These are phyloP conservation scores for Pichia nakasei DNA, from an alignment of 805 yeast species.

Conservation along the genomic window DNA sequence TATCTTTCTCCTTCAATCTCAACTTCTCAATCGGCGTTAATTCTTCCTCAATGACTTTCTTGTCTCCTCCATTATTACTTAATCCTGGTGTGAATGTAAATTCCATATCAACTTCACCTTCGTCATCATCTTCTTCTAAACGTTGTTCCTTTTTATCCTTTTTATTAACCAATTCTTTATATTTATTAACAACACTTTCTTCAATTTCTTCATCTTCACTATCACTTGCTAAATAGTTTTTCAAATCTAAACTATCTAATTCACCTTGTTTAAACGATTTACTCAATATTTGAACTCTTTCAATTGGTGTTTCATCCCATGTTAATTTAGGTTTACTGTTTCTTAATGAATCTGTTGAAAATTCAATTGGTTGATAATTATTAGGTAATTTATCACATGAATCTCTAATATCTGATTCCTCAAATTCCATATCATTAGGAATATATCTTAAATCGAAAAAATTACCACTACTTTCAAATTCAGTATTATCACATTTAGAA, in stretches of 20 bases:
- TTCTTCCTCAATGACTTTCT: conserved; percentile 35
- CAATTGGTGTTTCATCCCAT: conserved; percentile 98
- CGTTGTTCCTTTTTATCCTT: neutral
- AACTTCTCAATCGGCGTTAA: conserved; percentile 73
- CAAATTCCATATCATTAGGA: conserved; percentile 89
- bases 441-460: conserved; percentile 86
- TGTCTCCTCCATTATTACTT: conserved; percentile 29
- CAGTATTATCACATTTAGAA: conserved; percentile 87
- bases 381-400: conserved; percentile 62
- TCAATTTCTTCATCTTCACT: conserved; percentile 49
- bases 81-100: conserved; percentile 88
- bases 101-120: conserved; percentile 82
- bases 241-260: conserved; percentile 81
- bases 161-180: conserved; percentile 38
- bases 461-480: conserved; percentile 92
- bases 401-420: conserved; percentile 61
- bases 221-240: conserved; percentile 83
- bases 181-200: conserved; percentile 40
- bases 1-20: conserved; percentile 84
- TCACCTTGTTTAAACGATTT: conserved; percentile 84
- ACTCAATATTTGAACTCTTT: conserved; percentile 65
- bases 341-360: conserved; percentile 91
- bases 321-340: conserved; percentile 93
- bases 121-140: conserved; percentile 28
- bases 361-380: conserved; percentile 67